These are phyloP conservation scores for Ceratorhiza oryzae-sativae DNA, from an alignment of 1,284 basidiomycete species.

Conservation along the genomic window DNA sequence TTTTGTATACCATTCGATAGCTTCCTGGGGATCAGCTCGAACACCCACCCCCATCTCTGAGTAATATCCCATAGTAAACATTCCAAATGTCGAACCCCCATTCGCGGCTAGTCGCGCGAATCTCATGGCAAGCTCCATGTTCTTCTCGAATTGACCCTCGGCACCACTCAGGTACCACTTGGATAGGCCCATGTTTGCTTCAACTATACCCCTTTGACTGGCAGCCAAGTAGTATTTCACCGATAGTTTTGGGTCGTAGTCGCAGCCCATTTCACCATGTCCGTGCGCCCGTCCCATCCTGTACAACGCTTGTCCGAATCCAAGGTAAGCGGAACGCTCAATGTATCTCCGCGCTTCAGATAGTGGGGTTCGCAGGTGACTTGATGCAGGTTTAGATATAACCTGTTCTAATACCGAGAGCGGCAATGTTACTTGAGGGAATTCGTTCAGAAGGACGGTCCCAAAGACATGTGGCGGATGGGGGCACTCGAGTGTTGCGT, in stretches of 20 bases:
- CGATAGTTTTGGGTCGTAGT: conserved; percentile 87
- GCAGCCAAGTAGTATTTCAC: conserved; percentile 92
- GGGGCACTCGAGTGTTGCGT: conserved; percentile 76
- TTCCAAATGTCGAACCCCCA: conserved; percentile 80
- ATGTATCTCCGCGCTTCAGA: conserved; percentile 66
- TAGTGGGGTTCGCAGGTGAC: conserved; percentile 47
- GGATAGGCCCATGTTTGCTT: conserved; percentile 94
- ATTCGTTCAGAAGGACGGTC: conserved; percentile 82
- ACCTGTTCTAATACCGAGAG: conserved; percentile 61
- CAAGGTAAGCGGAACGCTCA: conserved; percentile 84
- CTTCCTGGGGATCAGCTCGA: conserved; percentile 50
- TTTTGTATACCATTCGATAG: conserved; percentile 52
- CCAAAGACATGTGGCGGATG: conserved; percentile 85
- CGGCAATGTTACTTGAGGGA: conserved; percentile 65
- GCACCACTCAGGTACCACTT: conserved; percentile 96
- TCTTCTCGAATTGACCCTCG: conserved; percentile 81
- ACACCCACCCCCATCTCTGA: conserved; percentile 64
- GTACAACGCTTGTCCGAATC: conserved; percentile 90
- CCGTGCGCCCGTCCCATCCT: conserved; percentile 93
- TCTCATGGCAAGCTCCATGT: conserved; percentile 84
- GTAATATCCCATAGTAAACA: conserved; percentile 96
- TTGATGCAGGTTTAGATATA: conserved; percentile 56
- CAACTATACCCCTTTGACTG: conserved; percentile 82
- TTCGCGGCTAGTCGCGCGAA: conserved; percentile 91
- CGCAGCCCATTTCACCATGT: conserved; percentile 84